Evolutionary conservation across 2,329 filamentous ascomycete genomes (phyloP).

Genomic region (Penicillium aurantiogriseum): DNA sequence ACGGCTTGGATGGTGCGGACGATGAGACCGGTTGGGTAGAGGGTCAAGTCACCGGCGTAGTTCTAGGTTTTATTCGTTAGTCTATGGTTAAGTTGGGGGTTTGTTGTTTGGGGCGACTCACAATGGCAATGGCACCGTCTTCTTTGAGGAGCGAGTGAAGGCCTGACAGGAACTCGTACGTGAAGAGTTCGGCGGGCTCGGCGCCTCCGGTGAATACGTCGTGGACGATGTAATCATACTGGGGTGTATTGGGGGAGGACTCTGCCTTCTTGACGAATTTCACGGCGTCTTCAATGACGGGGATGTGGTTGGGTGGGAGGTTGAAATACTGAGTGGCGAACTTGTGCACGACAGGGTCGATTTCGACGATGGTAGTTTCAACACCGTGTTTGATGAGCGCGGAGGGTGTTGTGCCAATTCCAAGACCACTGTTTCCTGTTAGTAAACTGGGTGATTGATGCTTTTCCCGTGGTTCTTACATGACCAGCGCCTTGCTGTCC

Average conservation of each 20-base stretch:
- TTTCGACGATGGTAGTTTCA: conserved; percentile 89
- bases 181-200: conserved; percentile 86
- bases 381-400: conserved; percentile 85
- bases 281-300: conserved; percentile 80
- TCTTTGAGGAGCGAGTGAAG: conserved; percentile 70
- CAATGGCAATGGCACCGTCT: conserved; percentile 82
- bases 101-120: conserved; percentile 46
- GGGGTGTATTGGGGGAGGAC: conserved; percentile 35
- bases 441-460: conserved; percentile 6
- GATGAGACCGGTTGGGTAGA: conserved; percentile 73
- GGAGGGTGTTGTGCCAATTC: conserved; percentile 86
- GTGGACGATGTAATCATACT: conserved; percentile 90
- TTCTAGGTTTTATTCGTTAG: conserved; percentile 57
- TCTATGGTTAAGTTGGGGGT: background rate
- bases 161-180: conserved; percentile 73
- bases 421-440: conserved; percentile 64
- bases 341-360: conserved; percentile 83
- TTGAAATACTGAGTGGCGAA: conserved; percentile 82
- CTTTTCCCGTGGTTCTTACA: conserved; percentile 57
- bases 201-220: conserved; percentile 97
- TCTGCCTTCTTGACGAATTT: conserved; percentile 57
- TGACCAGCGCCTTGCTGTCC: conserved; percentile 77
- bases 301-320: conserved; percentile 71
- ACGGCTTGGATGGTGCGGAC: conserved; percentile 77
- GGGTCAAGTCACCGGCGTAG: conserved; percentile 83